phyloP scores from a whole-genome alignment of 768 basidiomycete species.

The Nevesoporus exiguus region DNA sequence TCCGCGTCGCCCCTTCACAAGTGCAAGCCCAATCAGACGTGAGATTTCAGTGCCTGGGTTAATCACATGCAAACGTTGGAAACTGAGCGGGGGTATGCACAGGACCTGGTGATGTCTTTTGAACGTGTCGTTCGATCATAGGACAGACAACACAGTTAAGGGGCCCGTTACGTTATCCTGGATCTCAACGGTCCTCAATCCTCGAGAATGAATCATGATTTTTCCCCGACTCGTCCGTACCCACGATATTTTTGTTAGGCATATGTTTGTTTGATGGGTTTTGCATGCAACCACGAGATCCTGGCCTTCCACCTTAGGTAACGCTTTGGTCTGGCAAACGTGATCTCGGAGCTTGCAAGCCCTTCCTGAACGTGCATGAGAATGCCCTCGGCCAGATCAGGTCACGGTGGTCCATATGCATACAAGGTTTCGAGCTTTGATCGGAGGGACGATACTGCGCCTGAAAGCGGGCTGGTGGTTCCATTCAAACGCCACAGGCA shows the following conservation, averaged over 20 bases:
- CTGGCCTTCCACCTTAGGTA: not conserved
- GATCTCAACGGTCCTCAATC: constrained; percentile 3
- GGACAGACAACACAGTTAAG: not conserved
- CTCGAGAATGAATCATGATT: constrained; percentile 9
- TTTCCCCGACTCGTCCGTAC: not conserved
- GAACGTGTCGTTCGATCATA: constrained; percentile 6
- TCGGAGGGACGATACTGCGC: constrained; percentile 6
- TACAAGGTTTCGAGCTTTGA: constrained; percentile 10
- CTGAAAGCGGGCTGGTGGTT: not conserved
- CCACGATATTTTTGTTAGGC: constrained; percentile 12
- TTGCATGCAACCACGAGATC: not conserved
- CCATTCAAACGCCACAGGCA: constrained; percentile 15
- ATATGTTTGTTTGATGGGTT: constrained; percentile 12
- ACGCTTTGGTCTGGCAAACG: constrained; percentile 2
- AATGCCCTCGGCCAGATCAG: constrained; percentile 14
- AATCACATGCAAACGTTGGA: constrained; percentile 6
- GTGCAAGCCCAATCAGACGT: not conserved
- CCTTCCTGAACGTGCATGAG: constrained; percentile 17
- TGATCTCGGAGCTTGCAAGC: not conserved
- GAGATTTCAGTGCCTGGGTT: constrained; percentile 2
- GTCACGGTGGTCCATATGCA: not conserved
- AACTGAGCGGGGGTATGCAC: not conserved
- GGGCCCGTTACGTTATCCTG: not conserved
- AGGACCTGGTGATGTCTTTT: not conserved
- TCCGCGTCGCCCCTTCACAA: not conserved